A percentile compares a stretch with the other conserved stretches of the same genome.
These are phyloP conservation scores for Zangia roseola DNA, from an alignment of 768 basidiomycete genomes.

Conservation along the genomic window DNA sequence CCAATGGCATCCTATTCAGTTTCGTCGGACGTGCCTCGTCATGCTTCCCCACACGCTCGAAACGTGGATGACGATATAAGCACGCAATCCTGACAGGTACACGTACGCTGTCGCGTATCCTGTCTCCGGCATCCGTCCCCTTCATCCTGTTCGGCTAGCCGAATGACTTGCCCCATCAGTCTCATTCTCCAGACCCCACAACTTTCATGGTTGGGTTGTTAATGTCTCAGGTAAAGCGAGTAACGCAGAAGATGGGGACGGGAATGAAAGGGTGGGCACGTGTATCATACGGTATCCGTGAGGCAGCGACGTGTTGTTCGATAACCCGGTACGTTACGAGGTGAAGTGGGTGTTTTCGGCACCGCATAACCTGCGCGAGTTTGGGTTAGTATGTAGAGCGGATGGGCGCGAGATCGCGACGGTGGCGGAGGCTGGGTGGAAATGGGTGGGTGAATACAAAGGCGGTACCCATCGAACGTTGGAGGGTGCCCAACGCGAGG, in stretches of 20 bases:
- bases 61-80: slow-evolving; percentile 5
- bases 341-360: neutral
- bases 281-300: slow-evolving; percentile 1
- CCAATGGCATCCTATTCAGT: neutral
- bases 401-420: too few relatives aligned
- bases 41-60: neutral
- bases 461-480: too few relatives aligned
- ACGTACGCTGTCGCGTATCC: neutral
- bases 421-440: too few relatives aligned
- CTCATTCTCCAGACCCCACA: neutral
- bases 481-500: too few relatives aligned
- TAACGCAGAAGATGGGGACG: too few relatives aligned
- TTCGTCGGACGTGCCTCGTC: slow-evolving; percentile 2
- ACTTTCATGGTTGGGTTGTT: neutral
- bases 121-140: too few relatives aligned
- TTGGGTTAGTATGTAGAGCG: too few relatives aligned
- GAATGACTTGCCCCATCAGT: neutral
- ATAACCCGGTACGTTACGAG: neutral
- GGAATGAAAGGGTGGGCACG: neutral
- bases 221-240: neutral
- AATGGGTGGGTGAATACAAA: too few relatives aligned
- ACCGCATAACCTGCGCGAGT: slow-evolving; percentile 1
- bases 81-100: slow-evolving; percentile 6
- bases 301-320: neutral
- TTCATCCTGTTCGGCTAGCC: neutral